Percentiles rank a stretch among this genome's conserved stretches.
Conservation (phyloP, 1,284 basidiomycete species). For the Leccinum griseonigrum region DNA sequence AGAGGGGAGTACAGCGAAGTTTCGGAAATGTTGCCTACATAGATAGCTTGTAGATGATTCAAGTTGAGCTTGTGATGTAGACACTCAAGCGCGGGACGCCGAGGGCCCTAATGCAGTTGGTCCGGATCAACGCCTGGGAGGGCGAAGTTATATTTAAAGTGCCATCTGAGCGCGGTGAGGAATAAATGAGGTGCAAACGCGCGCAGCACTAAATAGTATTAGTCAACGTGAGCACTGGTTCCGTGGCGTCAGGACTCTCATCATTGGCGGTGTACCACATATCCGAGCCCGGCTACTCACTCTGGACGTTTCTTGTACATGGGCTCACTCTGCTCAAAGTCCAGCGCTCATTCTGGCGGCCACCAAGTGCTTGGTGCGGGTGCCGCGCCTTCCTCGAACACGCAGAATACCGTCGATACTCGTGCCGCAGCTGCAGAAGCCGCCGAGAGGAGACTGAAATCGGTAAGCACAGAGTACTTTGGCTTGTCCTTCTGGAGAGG, state of each 20-base stretch:
- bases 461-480: conserved; percentile 42
- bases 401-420: conserved; percentile 39
- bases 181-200: conserved; percentile 22
- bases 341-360: conserved; percentile 46
- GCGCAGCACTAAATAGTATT: conserved; percentile 7
- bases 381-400: conserved; percentile 28
- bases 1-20: conserved; percentile 44
- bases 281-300: conserved; percentile 1
- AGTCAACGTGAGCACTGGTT: conserved; percentile 12
- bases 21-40: conserved; percentile 27
- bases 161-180: conserved; percentile 17
- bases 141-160: background rate
- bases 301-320: conserved; percentile 34
- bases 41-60: conserved; percentile 12
- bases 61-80: background rate
- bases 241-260: background rate
- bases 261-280: background rate
- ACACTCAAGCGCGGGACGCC: background rate
- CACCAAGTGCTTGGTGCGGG: conserved; percentile 49
- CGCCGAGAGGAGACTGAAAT: conserved; percentile 62
- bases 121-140: background rate
- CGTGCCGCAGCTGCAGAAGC: conserved; percentile 66
- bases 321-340: conserved; percentile 71
- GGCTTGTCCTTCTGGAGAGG: conserved; percentile 13
- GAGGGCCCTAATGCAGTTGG: background rate